These are phyloP conservation scores for Aspergillus panamensis DNA, from an alignment of 495 filamentous ascomycete species.

Conservation along the genomic window DNA sequence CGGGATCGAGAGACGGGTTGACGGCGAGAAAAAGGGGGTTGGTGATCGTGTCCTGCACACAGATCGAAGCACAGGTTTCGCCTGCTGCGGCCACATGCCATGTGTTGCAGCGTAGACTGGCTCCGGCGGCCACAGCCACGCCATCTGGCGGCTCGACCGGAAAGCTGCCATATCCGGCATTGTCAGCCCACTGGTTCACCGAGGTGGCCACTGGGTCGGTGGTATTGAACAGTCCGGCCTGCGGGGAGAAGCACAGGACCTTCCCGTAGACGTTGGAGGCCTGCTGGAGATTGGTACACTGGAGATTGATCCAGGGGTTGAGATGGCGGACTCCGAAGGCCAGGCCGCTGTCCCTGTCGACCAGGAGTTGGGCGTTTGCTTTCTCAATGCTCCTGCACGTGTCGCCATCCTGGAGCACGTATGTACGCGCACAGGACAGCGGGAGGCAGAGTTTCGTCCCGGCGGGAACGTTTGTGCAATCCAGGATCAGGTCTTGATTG, in stretches of 20 bases:
- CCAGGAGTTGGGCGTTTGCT: no score
- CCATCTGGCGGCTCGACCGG: neutral
- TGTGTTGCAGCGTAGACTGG: neutral
- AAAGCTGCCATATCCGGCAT: no score
- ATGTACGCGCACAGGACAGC: neutral
- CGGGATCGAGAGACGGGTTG: neutral
- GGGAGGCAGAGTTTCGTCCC: neutral
- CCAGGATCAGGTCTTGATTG: constrained; percentile 9
- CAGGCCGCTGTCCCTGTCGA: no score
- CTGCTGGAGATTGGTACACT: constrained; percentile 17
- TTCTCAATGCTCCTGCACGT: no score
- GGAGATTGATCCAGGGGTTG: constrained; percentile 19
- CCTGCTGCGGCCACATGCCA: neutral
- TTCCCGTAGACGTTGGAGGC: neutral
- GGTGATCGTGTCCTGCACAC: neutral
- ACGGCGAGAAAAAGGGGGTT: neutral
- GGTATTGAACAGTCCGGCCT: no score
- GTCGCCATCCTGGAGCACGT: constrained; percentile 3
- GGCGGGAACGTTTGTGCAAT: constrained; percentile 4
- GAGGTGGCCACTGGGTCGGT: no score
- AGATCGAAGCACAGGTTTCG: neutral
- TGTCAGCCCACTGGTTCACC: no score
- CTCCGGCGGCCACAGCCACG: neutral
- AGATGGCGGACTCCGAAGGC: neutral
- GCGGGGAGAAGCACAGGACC: constrained; percentile 15